Evolutionary conservation across 768 basidiomycete species (phyloP), one percentile per base, ranked within the genome.

Genomic region (Austroboletus eburneus): DNA sequence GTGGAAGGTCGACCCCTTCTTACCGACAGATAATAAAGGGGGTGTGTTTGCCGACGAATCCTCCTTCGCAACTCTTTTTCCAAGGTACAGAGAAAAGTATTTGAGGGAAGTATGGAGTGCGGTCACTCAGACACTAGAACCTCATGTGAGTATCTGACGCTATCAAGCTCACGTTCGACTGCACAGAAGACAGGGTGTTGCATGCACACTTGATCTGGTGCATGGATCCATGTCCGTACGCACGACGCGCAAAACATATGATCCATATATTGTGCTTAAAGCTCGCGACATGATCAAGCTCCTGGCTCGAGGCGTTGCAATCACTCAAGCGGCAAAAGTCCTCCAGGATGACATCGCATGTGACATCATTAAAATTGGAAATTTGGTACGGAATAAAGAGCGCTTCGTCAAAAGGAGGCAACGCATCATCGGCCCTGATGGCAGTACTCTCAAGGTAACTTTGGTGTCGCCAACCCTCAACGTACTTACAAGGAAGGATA

Each of bases 341-440:
- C 70, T 99, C 45, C 85, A 96, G 48, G 96, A 99, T 64, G 77
- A 77, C 39, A 75, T 87, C 18, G 89, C 92, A 3, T 96, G 92
- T 65, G 96, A 99, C 66, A 94, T 99, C 53, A 97, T 99, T 64
- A 97, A 98, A 70, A 97, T 98, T 51, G 95, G 96, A 14, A 94
- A 78, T 57, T 64, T 95, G 43, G 89, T 98, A 16, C 74, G 92
- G 57, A 98, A 97, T 67, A 97, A 95, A 65, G 96, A 98, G 51
- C 74, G 95, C 25, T 98, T 95, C 59, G 94, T 96, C 51, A 98
- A 98, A 70, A 72, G 96, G 53, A 73, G 96, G 52, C 95, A 98
- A 69, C 78, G 96, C 49, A 94, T 99, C 44, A 92, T 99, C 57
- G 96, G 96, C 1, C 96, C 96, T 1, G 91, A 95, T 59, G 96